Evolutionary conservation across 768 basidiomycete species (phyloP).

Genomic region (Thelephora aurantiotincta): DNA sequence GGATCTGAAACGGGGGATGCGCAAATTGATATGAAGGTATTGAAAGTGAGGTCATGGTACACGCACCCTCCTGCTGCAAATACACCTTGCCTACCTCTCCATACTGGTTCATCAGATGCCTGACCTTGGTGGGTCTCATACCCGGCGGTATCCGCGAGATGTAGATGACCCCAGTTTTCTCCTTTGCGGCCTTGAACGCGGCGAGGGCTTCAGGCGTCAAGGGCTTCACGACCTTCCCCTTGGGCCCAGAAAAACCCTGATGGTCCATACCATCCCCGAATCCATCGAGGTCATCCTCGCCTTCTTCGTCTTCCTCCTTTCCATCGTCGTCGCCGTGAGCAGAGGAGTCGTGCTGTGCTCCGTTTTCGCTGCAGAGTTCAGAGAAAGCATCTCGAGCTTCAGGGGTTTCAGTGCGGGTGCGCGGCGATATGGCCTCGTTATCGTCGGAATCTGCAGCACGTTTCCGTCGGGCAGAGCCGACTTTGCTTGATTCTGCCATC

Average conservation of each 20-base stretch:
- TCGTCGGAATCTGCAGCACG: too few species aligned
- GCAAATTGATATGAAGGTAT: neutral
- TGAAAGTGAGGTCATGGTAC: neutral
- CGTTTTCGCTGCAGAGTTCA: too few species aligned
- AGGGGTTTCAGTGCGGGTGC: too few species aligned
- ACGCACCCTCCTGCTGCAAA: slow-evolving; percentile 80
- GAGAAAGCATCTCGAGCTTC: too few species aligned
- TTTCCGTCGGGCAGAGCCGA: too few species aligned
- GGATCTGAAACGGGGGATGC: slow-evolving; percentile 36
- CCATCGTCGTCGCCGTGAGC: slow-evolving; percentile 2
- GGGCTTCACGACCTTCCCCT: slow-evolving; percentile 52
- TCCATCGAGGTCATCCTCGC: slow-evolving; percentile 13
- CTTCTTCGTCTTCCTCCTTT: slow-evolving; percentile 15
- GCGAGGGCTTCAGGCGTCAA: slow-evolving; percentile 64
- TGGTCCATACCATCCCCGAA: slow-evolving; percentile 38
- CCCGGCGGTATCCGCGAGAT: slow-evolving; percentile 95
- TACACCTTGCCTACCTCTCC: slow-evolving; percentile 90
- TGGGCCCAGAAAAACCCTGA: slow-evolving; percentile 43
- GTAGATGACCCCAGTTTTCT: slow-evolving; percentile 78
- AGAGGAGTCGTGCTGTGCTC: neutral
- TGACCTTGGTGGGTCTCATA: slow-evolving; percentile 93
- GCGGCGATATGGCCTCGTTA: too few species aligned
- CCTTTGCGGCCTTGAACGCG: slow-evolving; percentile 58
- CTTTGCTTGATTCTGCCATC: too few species aligned
- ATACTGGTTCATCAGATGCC: slow-evolving; percentile 81